Conservation (phyloP, 768 basidiomycete genomes). For the Nidularia sp. region DNA sequence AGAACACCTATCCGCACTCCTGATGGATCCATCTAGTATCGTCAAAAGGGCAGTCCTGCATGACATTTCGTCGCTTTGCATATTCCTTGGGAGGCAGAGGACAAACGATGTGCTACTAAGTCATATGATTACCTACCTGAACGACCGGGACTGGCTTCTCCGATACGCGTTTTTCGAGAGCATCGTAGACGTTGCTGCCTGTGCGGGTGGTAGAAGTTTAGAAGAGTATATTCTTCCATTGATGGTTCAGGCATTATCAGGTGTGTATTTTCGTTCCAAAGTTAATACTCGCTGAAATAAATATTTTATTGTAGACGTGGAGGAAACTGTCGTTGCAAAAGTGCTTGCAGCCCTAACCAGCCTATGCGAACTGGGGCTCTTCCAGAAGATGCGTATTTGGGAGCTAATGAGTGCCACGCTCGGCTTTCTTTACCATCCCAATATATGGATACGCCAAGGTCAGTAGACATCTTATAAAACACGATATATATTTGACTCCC, state of each 20-base stretch:
- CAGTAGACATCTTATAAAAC: constrained; percentile 1
- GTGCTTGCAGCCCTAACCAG: constrained; percentile 87
- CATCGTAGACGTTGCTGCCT: constrained; percentile 92
- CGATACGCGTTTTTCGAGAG: constrained; percentile 93
- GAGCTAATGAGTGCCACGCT: constrained; percentile 87
- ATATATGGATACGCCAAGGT: constrained; percentile 95
- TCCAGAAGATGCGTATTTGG: constrained; percentile 96
- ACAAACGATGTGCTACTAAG: constrained; percentile 95
- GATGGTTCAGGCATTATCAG: constrained; percentile 93
- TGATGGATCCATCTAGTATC: constrained; percentile 84
- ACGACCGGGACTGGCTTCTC: constrained; percentile 90
- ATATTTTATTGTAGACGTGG: constrained; percentile 60
- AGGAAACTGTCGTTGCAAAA: constrained; percentile 90
- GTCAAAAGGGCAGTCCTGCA: constrained; percentile 90
- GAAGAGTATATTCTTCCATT: constrained; percentile 97
- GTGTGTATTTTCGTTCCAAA: constrained; percentile 34
- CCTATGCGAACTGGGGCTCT: constrained; percentile 84
- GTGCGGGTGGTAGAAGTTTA: constrained; percentile 84
- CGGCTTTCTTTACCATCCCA: constrained; percentile 93
- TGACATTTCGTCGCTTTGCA: constrained; percentile 84
- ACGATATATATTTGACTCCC: not conserved
- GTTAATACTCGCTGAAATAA: constrained; percentile 2
- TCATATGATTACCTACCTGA: constrained; percentile 81
- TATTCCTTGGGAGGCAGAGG: constrained; percentile 88
- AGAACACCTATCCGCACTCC: constrained; percentile 80